Base-by-base conservation (phyloP, 768 basidiomycete species). In the Suillus weaverae region DNA sequence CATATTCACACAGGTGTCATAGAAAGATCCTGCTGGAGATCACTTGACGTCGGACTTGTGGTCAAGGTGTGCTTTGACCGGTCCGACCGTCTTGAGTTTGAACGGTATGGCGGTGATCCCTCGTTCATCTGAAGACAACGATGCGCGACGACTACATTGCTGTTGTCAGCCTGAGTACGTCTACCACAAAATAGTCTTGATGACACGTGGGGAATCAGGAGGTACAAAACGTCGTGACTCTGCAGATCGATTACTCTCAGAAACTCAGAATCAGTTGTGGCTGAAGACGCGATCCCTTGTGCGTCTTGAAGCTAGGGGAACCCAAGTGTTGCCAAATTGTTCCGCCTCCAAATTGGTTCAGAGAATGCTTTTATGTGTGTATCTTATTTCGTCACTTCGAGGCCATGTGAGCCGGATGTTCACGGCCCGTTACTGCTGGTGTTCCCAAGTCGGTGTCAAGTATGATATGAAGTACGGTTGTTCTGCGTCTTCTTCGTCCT, bases 401-500 rank as follows among this genome's bases (percentile, higher is more conserved):
- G 9, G 18, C 10, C 53, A 33, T 33, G 53, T 54, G 32, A 54
- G 20, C 18, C 32, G 53, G 53, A 33, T 0, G 20, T n/a, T 54
- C 3, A 33, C 11, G 53, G 53, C 32, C 53, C 53, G 53, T 33
- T 33, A 54, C 32, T 20, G n/a, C 5, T n/a, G 5, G 20, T n/a
- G 20, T 33, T 54, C 32, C 53, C 20, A 54, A 54, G 53, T 54
- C 20, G 20, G 18, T 33, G 53, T 33, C 53, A 33, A n/a, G 3
- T 20, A 53, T 53, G 16, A 18, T 30, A 30, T 20, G 2, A 33
- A 54, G 53, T 54, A 30, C 38, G 18, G 14, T 41, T 41, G 5
- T 18, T 20, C n/a, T 56, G n/a, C 35, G 8, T 56, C n/a, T 59
- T 38, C 39, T 26, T 20, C 36, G 33, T 65, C 65, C 63, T 30